Evolutionary conservation across 2,329 filamentous ascomycete genomes (phyloP).

Genomic region (Cladosporium sp.): DNA sequence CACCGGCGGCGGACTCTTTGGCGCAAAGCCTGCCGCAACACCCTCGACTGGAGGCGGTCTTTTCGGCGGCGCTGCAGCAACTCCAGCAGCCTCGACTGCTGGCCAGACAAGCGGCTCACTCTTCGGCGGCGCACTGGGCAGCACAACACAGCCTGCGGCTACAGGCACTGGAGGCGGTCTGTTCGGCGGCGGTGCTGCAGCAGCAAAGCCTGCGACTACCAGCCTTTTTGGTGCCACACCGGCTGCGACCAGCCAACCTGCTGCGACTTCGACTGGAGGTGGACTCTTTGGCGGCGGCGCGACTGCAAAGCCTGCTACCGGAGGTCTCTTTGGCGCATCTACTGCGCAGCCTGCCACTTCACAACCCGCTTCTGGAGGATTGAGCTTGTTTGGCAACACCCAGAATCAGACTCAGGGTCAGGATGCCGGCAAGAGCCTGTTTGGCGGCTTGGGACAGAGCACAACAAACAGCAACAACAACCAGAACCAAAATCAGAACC

Average conservation of each 20-base stretch:
- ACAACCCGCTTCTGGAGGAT: slow-evolving; percentile 18
- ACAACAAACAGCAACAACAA: slow-evolving; percentile 22
- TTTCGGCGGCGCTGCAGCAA: slow-evolving; percentile 11
- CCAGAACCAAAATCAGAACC: slow-evolving; percentile 19
- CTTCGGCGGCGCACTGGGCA: slow-evolving; percentile 18
- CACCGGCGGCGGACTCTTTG: slow-evolving; percentile 14
- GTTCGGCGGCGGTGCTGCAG: slow-evolving; percentile 15
- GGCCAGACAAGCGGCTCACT: slow-evolving; percentile 7
- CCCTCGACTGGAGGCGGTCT: slow-evolving; percentile 18
- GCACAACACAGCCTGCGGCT: slow-evolving; percentile 13
- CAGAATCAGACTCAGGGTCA: slow-evolving; percentile 22
- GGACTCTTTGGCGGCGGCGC: slow-evolving; percentile 10
- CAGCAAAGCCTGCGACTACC: slow-evolving; percentile 16
- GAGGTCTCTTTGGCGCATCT: slow-evolving; percentile 19
- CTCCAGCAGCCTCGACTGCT: slow-evolving; percentile 19
- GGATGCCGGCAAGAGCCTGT: slow-evolving; percentile 26
- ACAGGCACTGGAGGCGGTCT: slow-evolving; percentile 10
- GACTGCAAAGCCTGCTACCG: slow-evolving; percentile 17
- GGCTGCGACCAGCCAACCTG: slow-evolving; percentile 17
- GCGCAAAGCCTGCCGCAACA: slow-evolving; percentile 10
- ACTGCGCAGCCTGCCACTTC: slow-evolving; percentile 17
- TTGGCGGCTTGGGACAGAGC: slow-evolving; percentile 25
- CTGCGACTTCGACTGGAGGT: slow-evolving; percentile 3
- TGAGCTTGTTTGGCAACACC: slow-evolving; percentile 17
- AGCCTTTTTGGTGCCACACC: slow-evolving; percentile 21